Base-by-base conservation (phyloP, 129 eudicot genomes). In the Arctium lappa region DNA sequence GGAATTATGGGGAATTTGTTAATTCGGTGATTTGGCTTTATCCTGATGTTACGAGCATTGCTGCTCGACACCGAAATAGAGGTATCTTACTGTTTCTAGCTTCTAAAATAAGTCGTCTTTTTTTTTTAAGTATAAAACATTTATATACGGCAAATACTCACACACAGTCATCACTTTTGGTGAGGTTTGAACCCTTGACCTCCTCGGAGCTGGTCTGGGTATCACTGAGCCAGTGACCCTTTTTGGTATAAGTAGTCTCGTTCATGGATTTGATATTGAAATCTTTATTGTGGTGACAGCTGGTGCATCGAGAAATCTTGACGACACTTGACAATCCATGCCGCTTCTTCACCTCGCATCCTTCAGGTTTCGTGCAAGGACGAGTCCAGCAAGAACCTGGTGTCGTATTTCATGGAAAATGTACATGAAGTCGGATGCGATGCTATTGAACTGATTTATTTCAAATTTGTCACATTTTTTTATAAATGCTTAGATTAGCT, bases 11-110 rank as follows among this genome's bases (percentile, higher is more conserved):
- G 5, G 31, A 60, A 15, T 62, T 81, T 81, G 30, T 29, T 63
- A 42, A 60, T 39, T 13, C 79, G 18, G 12, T 81, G 79, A 44
- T 38, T 39, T 81, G 74, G 79, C 22, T 81, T 6, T 73, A 5
- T 60, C 79, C 85, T 13, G 74, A 44, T 8, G 29, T 33, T 32
- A 71, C 33, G 13, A 71, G 37, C 11, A 32, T 79, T 42, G 0
- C 8, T 8, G 31, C 36, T 13, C 4, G 9, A 1, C 3, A 0
- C 56, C 27, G 12, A 10, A 0, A 33, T 70, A 8, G 3, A 46
- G 83, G 83, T 80, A 48, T 71, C 40, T n/a, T 16, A 30, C 66
- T 46, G 27, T 48, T 29, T 75, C 29, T 30, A 29, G 79, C 68
- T 27, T 75, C 11, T 46, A 27, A 30, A 80, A 69, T 69, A 1